Evolutionary conservation across 768 basidiomycete species (phyloP).

Genomic region (Suillus placidus): DNA sequence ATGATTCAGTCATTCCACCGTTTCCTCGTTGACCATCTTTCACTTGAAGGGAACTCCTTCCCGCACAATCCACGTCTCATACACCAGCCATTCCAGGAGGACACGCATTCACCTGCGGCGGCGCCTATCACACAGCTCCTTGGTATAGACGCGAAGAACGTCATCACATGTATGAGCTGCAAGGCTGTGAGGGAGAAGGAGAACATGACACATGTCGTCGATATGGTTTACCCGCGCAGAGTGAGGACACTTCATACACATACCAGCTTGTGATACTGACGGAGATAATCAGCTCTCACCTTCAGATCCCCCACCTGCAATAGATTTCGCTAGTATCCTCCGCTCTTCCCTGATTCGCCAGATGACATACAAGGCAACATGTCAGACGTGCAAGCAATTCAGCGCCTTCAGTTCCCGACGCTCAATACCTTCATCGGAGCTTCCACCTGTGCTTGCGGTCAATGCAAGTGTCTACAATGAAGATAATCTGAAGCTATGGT

Average conservation of each 20-base stretch:
- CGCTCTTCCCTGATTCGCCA: slow-evolving; percentile 78
- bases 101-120: slow-evolving; percentile 41
- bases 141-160: slow-evolving; percentile 76
- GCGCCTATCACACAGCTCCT: slow-evolving; percentile 86
- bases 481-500: slow-evolving; percentile 76
- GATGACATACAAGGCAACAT: slow-evolving; percentile 84
- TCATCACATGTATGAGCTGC: slow-evolving; percentile 77
- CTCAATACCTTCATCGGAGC: slow-evolving; percentile 59
- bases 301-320: slow-evolving; percentile 40
- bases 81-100: slow-evolving; percentile 33
- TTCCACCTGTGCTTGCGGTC: slow-evolving; percentile 85
- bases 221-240: slow-evolving; percentile 85
- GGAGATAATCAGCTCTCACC: slow-evolving; percentile 31
- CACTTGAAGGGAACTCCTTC: slow-evolving; percentile 67
- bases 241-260: slow-evolving; percentile 40
- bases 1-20: slow-evolving; percentile 96
- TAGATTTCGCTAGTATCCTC: slow-evolving; percentile 70
- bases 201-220: slow-evolving; percentile 79
- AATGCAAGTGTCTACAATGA: slow-evolving; percentile 83
- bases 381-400: slow-evolving; percentile 80
- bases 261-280: slow-evolving; percentile 10
- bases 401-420: slow-evolving; percentile 72
- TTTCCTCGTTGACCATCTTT: slow-evolving; percentile 86
- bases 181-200: slow-evolving; percentile 72
- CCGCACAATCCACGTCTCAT: slow-evolving; percentile 60